These are phyloP conservation scores for Lepiota venenata DNA, from an alignment of 768 basidiomycete genomes.

Conservation along the genomic window DNA sequence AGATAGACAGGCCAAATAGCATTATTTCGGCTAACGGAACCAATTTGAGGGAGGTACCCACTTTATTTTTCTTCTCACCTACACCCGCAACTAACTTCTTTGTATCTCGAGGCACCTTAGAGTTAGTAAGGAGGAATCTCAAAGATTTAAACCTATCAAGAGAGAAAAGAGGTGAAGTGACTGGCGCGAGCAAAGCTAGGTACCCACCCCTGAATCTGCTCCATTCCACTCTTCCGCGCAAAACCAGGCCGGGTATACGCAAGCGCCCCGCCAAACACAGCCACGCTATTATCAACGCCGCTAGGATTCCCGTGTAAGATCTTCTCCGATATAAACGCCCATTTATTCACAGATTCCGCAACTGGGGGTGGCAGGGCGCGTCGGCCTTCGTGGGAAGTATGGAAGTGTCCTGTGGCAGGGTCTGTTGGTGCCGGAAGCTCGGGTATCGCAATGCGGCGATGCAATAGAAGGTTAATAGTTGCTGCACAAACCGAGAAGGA, in stretches of 20 bases:
- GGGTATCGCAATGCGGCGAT: conserved; percentile 63
- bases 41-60: conserved; percentile 25
- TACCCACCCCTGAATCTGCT: conserved; percentile 80
- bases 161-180: conserved; percentile 8
- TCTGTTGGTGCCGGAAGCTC: conserved; percentile 45
- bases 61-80: conserved; percentile 60
- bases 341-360: conserved; percentile 83
- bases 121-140: conserved; percentile 88
- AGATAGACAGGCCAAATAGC: conserved; percentile 1
- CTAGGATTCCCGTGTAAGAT: conserved; percentile 96
- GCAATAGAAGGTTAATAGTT: conserved; percentile 73
- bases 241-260: conserved; percentile 84
- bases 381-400: conserved; percentile 62
- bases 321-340: conserved; percentile 95
- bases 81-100: conserved; percentile 94
- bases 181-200: conserved; percentile 5
- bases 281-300: conserved; percentile 95
- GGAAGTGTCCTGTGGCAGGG: conserved; percentile 45
- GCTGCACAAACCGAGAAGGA: conserved; percentile 90
- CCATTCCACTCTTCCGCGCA: conserved; percentile 77
- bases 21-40: not conserved
- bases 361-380: conserved; percentile 57
- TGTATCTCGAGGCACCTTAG: conserved; percentile 90
- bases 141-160: conserved; percentile 80
- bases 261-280: conserved; percentile 89